Evolutionary conservation across 2,329 filamentous ascomycete genomes (phyloP).

Genomic region (Fusarium sp.): DNA sequence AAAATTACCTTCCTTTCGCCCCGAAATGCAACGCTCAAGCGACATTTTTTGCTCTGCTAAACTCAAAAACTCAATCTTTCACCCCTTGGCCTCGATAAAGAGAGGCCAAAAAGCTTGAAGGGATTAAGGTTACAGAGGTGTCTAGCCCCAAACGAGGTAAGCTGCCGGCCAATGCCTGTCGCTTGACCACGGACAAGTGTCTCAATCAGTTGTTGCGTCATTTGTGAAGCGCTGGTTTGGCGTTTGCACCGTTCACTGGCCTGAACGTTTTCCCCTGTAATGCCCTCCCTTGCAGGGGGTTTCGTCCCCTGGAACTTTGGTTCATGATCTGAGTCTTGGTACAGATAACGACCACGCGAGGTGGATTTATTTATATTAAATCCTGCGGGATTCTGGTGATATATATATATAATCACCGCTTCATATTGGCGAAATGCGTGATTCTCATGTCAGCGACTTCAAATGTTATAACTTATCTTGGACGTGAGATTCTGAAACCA

Average conservation of each 20-base stretch:
- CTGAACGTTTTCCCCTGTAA: not conserved
- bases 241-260: not conserved
- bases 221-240: not conserved
- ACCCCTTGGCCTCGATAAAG: not conserved
- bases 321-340: not conserved
- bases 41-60: not conserved
- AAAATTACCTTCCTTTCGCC: not conserved
- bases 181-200: not conserved
- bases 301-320: not conserved
- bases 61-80: not conserved
- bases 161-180: constrained; percentile 11
- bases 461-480: not conserved
- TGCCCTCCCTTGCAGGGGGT: not conserved
- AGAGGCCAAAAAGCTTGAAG: constrained; percentile 22
- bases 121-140: constrained; percentile 27
- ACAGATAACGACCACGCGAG: not conserved
- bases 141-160: constrained; percentile 30
- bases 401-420: not conserved
- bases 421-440: not conserved
- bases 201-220: constrained; percentile 22
- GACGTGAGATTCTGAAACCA: constrained; percentile 5
- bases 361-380: not conserved
- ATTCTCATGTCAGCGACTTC: not conserved
- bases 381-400: not conserved
- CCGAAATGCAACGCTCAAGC: not conserved